Evolutionary conservation across 176 grass and related monocot genomes (phyloP).

Genomic region (Dactylis glomerata): DNA sequence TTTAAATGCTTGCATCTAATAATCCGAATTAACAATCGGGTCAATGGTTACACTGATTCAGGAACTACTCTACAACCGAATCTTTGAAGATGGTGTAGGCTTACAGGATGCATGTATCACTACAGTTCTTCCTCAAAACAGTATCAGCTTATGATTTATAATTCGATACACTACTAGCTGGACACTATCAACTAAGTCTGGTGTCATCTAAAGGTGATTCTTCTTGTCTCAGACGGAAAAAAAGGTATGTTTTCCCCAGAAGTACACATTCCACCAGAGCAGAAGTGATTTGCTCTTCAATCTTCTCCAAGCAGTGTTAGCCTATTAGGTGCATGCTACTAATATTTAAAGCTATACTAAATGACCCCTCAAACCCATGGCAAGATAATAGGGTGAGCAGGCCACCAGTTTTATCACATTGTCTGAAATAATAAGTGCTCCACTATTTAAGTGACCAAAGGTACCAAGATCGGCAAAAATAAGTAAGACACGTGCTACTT

Average conservation of each 20-base stretch:
- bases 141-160: not conserved
- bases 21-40: not conserved
- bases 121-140: not conserved
- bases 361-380: slow-evolving; percentile 37
- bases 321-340: not conserved
- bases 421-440: no score
- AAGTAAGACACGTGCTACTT: no score
- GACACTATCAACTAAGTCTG: not conserved
- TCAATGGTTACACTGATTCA: no score
- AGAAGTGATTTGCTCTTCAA: not conserved
- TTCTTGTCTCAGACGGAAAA: not conserved
- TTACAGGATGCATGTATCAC: slow-evolving; percentile 33
- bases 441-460: no score
- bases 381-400: not conserved
- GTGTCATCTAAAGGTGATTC: not conserved
- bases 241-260: not conserved
- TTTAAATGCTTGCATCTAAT: not conserved
- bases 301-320: not conserved
- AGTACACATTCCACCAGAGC: not conserved
- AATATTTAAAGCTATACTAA: not conserved
- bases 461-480: no score
- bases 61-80: no score
- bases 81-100: slow-evolving; percentile 55
- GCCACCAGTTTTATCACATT: no score
- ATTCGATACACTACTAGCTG: not conserved